These are phyloP conservation scores for Naganishia kalamii DNA, from an alignment of 768 basidiomycete species.

Conservation along the genomic window DNA sequence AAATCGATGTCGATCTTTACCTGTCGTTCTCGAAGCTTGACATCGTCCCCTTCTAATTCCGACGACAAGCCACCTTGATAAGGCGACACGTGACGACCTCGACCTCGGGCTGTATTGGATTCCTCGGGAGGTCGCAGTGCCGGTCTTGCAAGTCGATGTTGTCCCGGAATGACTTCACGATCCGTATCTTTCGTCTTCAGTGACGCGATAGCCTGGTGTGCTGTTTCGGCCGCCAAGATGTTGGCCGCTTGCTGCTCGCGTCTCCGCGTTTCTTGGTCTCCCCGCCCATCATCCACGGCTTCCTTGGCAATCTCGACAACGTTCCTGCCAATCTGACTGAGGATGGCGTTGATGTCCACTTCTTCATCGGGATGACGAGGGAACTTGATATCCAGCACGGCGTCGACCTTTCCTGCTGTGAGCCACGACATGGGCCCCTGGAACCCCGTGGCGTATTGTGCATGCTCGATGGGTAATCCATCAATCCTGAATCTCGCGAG, in stretches of 20 bases:
- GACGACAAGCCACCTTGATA: not conserved
- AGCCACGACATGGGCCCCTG: constrained; percentile 92
- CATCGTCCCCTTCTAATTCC: constrained; percentile 6
- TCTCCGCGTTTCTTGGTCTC: not conserved
- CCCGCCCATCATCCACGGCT: constrained; percentile 22
- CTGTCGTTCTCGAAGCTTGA: constrained; percentile 24
- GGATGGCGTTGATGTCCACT: constrained; percentile 68
- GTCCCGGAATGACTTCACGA: constrained; percentile 69
- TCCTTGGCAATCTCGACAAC: constrained; percentile 53
- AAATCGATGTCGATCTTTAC: constrained; percentile 79
- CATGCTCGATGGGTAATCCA: constrained; percentile 90
- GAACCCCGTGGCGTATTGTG: constrained; percentile 75
- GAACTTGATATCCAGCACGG: constrained; percentile 95
- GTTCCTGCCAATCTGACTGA: constrained; percentile 85
- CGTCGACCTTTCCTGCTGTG: constrained; percentile 90
- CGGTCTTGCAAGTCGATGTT: constrained; percentile 76
- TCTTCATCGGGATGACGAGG: constrained; percentile 68
- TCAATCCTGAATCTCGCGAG: constrained; percentile 77
- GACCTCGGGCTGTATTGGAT: not conserved
- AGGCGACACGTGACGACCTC: not conserved
- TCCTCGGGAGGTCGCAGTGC: constrained; percentile 65
- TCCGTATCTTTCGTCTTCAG: constrained; percentile 17
- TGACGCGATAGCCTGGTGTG: constrained; percentile 19
- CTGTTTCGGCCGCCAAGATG: constrained; percentile 16
- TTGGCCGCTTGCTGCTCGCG: not conserved